These are phyloP conservation scores for Neofusicoccum umdonicola DNA, from an alignment of 2,329 filamentous ascomycete species.

Conservation along the genomic window DNA sequence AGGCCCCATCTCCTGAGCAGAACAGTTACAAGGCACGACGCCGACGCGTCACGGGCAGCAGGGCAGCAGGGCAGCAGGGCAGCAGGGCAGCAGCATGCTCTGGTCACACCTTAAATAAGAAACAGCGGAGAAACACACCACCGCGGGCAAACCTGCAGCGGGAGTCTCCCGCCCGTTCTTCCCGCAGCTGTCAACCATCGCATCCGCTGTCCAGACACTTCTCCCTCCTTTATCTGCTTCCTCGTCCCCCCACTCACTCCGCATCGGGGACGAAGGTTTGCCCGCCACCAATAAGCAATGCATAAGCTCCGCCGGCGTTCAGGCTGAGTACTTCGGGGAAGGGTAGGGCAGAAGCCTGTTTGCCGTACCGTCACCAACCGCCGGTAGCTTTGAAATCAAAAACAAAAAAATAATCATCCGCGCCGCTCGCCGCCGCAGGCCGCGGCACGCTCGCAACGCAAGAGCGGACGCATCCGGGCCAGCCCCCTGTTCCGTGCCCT, in stretches of 20 bases:
- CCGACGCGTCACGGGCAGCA: background rate
- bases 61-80: too few species aligned
- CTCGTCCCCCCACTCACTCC: background rate
- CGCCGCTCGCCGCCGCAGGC: background rate
- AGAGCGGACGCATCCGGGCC: background rate
- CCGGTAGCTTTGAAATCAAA: slow-evolving; percentile 8
- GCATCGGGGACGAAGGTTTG: background rate
- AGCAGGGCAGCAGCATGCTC: too few species aligned
- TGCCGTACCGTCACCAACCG: background rate
- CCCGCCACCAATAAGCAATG: background rate
- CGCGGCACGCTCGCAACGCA: too few species aligned
- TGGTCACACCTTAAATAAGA: background rate
- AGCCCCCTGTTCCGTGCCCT: background rate
- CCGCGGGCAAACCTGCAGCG: background rate
- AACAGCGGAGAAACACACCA: slow-evolving; percentile 1
- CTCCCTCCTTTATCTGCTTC: background rate
- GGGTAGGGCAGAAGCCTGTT: background rate
- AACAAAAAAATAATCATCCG: background rate
- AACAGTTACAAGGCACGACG: background rate
- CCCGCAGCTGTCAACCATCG: background rate
- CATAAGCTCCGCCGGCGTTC: background rate
- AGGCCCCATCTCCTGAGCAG: background rate
- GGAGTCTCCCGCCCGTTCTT: background rate
- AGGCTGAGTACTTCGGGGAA: background rate
- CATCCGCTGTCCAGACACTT: background rate